phyloP scores from a whole-genome alignment of 2,329 filamentous ascomycete species.

The Xylariaceae sp. region DNA sequence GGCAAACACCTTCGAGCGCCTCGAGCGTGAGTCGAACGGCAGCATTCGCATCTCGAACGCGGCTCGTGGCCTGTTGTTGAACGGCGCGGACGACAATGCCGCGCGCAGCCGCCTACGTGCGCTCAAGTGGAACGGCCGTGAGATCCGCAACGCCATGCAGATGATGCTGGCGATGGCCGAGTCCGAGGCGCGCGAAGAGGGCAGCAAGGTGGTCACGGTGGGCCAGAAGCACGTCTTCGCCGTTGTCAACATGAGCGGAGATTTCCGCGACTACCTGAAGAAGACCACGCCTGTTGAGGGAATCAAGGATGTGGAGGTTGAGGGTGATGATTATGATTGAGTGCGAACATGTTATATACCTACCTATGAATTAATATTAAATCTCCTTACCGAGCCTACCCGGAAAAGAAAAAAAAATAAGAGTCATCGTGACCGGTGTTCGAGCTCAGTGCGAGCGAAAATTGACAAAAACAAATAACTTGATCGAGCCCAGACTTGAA shows the following conservation, averaged over 20 bases:
- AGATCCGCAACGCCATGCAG: constrained; percentile 33
- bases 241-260: constrained; percentile 35
- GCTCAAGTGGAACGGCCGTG: constrained; percentile 36
- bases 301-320: constrained; percentile 7
- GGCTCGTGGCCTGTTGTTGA: constrained; percentile 37
- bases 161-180: constrained; percentile 28
- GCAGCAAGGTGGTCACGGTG: constrained; percentile 28
- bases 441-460: too few relatives aligned
- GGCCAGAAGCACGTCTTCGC: constrained; percentile 31
- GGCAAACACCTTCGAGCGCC: constrained; percentile 42
- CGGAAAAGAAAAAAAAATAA: too few relatives aligned
- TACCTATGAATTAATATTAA: too few relatives aligned
- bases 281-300: constrained; percentile 12
- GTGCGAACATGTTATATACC: neutral
- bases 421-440: too few relatives aligned
- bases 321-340: constrained; percentile 6
- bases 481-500: constrained; percentile 29
- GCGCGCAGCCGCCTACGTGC: constrained; percentile 21
- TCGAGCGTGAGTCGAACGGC: constrained; percentile 37
- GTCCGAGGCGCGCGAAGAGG: constrained; percentile 24
- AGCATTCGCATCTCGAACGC: constrained; percentile 35
- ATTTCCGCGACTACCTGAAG: constrained; percentile 34
- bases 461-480: too few relatives aligned
- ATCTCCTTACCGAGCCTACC: too few relatives aligned
- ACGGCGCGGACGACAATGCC: constrained; percentile 26